Evolutionary conservation across 2,329 filamentous ascomycete genomes (phyloP).

Genomic region (Epichloe hybrida): DNA sequence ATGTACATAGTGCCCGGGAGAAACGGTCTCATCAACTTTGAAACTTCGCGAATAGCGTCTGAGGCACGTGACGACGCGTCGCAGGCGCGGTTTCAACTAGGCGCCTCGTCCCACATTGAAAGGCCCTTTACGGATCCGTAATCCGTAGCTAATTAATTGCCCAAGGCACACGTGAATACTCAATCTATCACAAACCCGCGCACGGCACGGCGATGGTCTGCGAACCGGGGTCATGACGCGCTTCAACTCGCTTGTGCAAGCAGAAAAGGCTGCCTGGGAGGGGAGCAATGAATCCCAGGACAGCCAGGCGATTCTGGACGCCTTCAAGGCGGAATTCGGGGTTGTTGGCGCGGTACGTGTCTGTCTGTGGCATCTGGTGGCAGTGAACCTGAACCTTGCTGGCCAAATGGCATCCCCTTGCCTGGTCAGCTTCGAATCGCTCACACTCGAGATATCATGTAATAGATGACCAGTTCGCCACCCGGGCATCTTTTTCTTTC

Average conservation of each 20-base stretch:
- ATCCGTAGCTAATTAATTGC: no score
- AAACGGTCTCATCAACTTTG: no score
- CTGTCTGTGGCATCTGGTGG: neutral
- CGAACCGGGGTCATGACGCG: slow-evolving; percentile 15
- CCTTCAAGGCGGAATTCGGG: slow-evolving; percentile 25
- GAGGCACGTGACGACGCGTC: slow-evolving; percentile 18
- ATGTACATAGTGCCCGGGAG: no score
- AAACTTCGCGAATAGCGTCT: no score
- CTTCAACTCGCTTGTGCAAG: slow-evolving; percentile 14
- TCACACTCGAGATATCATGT: neutral
- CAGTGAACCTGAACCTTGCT: neutral
- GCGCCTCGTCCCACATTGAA: neutral
- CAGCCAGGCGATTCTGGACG: slow-evolving; percentile 28
- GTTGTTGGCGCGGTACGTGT: slow-evolving; percentile 24
- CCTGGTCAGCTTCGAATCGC: neutral
- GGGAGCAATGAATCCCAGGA: slow-evolving; percentile 26
- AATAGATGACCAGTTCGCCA: slow-evolving; percentile 3
- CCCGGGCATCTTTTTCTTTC: neutral
- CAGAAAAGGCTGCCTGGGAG: slow-evolving; percentile 13
- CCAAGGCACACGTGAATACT: neutral
- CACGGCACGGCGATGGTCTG: slow-evolving; percentile 8
- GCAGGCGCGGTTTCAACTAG: slow-evolving; percentile 7
- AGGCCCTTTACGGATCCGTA: no score
- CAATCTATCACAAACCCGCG: neutral
- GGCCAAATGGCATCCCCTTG: neutral